A percentile compares a stretch with the other conserved stretches of the same genome.
Conservation (phyloP, 108 stramenopile genomes). For the Parmales sp. region DNA sequence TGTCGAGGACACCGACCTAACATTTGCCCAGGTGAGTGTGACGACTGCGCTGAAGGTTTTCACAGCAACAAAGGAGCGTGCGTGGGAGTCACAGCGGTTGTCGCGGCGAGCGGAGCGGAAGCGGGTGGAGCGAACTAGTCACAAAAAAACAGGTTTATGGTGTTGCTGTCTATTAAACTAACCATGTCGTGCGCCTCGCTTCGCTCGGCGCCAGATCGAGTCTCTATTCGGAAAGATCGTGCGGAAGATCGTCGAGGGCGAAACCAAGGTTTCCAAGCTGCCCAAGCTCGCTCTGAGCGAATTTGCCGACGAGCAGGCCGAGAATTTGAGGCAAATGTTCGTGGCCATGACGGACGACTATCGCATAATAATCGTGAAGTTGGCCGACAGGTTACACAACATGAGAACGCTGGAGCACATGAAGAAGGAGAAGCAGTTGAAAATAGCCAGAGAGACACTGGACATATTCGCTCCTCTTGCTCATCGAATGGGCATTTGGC, state of each 20-base stretch:
- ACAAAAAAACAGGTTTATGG: too few relatives aligned
- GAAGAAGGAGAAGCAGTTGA: conserved; percentile 84
- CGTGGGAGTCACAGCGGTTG: too few relatives aligned
- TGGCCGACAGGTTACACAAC: conserved; percentile 89
- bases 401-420: conserved; percentile 84
- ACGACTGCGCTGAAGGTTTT: too few relatives aligned
- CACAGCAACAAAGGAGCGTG: too few relatives aligned
- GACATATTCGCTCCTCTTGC: conserved; percentile 93
- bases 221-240: conserved; percentile 76
- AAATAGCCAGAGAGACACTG: conserved; percentile 80
- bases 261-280: conserved; percentile 86
- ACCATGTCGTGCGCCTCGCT: too few relatives aligned
- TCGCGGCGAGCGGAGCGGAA: too few relatives aligned
- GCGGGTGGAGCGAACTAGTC: too few relatives aligned
- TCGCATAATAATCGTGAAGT: conserved; percentile 86
- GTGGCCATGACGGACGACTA: conserved; percentile 95
- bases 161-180: too few relatives aligned
- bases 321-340: conserved; percentile 90
- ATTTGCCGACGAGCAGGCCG: conserved; percentile 78
- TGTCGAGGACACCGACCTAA: conserved; percentile 88
- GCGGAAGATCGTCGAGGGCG: conserved; percentile 82
- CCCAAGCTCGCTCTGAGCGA: conserved; percentile 72
- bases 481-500: conserved; percentile 92
- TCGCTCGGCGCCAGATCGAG: too few relatives aligned
- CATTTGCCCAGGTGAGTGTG: conserved; percentile 75